A percentile compares a stretch with the other conserved stretches of the same genome.
Conservation (phyloP, 164 flowering plant species). For the Kingdonia uniflora region DNA sequence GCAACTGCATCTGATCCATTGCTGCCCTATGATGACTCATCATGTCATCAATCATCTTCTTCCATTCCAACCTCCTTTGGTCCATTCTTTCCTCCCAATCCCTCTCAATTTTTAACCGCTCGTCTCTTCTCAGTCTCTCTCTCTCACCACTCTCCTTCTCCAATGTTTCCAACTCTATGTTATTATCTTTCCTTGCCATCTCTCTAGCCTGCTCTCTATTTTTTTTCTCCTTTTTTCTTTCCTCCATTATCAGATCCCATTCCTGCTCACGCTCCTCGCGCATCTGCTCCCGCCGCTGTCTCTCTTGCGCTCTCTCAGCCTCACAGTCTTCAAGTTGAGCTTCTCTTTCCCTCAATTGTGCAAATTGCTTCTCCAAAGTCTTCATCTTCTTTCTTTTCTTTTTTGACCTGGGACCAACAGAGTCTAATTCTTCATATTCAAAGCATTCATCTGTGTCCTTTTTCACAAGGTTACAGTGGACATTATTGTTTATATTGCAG, state of each 20-base stretch:
- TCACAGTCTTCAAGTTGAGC: conserved; percentile 49
- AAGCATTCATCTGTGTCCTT: conserved; percentile 48
- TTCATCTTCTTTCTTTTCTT: conserved; percentile 48
- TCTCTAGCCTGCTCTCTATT: conserved; percentile 41
- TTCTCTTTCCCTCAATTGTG: conserved; percentile 58
- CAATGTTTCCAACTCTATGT: conserved; percentile 51
- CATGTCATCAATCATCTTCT: conserved; percentile 67
- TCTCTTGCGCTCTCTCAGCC: conserved; percentile 49
- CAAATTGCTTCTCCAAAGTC: conserved; percentile 40
- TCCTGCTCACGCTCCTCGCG: conserved; percentile 32
- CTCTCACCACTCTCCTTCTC: conserved; percentile 55
- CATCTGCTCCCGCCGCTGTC: conserved; percentile 38
- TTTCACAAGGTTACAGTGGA: conserved; percentile 14
- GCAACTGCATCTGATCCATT: conserved; percentile 69
- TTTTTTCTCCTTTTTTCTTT: conserved; percentile 38
- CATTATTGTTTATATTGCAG: conserved; percentile 9
- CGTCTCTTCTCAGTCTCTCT: conserved; percentile 57
- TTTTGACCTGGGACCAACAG: conserved; percentile 24
- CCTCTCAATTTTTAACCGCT: conserved; percentile 41
- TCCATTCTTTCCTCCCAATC: conserved; percentile 83
- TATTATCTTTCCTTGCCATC: conserved; percentile 40
- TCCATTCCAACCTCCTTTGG: conserved; percentile 67
- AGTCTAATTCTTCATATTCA: conserved; percentile 41
- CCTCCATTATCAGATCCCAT: conserved; percentile 34
- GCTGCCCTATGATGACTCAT: conserved; percentile 55